Conservation (phyloP, 192 early-diverging fungal species). For the Helicostylum pulchrum region DNA sequence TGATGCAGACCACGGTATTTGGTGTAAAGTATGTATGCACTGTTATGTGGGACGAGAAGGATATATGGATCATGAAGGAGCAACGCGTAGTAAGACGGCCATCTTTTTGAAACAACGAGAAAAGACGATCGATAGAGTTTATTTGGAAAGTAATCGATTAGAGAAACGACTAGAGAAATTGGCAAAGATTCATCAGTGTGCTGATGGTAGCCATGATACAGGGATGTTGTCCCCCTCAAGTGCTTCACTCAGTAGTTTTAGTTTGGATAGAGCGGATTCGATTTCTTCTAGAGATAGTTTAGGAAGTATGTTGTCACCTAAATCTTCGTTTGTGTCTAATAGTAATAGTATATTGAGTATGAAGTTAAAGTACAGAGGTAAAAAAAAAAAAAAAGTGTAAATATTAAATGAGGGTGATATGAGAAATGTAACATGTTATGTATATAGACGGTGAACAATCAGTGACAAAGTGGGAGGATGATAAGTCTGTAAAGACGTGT, state of each 20-base stretch:
- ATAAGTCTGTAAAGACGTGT: slow-evolving; percentile 11
- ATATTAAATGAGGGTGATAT: neutral
- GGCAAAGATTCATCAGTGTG: slow-evolving; percentile 26
- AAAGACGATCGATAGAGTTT: slow-evolving; percentile 53
- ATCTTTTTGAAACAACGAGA: slow-evolving; percentile 48
- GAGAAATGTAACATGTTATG: neutral
- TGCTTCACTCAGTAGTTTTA: slow-evolving; percentile 3
- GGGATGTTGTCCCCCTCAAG: neutral
- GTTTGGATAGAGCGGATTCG: slow-evolving; percentile 20
- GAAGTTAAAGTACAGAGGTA: slow-evolving; percentile 33
- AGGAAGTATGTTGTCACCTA: slow-evolving; percentile 22
- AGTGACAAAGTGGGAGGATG: slow-evolving; percentile 16
- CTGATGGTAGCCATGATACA: slow-evolving; percentile 6
- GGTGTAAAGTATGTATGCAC: slow-evolving; percentile 57
- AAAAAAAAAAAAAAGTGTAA: neutral
- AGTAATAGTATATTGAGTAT: slow-evolving; percentile 31
- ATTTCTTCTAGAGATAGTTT: slow-evolving; percentile 30
- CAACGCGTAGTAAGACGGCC: slow-evolving; percentile 46
- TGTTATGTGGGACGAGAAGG: slow-evolving; percentile 49
- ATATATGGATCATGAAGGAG: slow-evolving; percentile 34
- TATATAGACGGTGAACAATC: slow-evolving; percentile 20
- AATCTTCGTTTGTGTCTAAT: slow-evolving; percentile 13
- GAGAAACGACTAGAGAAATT: slow-evolving; percentile 72
- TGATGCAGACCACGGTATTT: slow-evolving; percentile 50
- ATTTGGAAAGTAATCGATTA: slow-evolving; percentile 67